Conservation (phyloP, 805 yeast species). For the Zygotorulaspora florentina region DNA sequence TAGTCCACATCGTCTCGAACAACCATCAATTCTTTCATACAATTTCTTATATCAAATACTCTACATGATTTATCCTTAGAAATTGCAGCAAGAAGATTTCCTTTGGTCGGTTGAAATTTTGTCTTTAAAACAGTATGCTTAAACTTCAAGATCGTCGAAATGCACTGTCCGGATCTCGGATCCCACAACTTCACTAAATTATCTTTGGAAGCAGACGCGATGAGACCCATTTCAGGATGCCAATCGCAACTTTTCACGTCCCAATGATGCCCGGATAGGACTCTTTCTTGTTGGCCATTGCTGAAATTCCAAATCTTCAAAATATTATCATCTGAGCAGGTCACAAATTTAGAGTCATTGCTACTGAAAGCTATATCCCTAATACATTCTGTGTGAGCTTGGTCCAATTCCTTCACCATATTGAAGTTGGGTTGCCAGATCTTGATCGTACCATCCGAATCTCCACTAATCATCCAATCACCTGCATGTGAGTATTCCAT, state of each 20-base stretch:
- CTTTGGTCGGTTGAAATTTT: constrained; percentile 71
- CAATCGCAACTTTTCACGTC: constrained; percentile 96
- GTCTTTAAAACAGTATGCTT: constrained; percentile 91
- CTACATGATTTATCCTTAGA: constrained; percentile 86
- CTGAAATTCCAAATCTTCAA: constrained; percentile 93
- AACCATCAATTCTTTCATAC: constrained; percentile 70
- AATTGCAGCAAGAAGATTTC: constrained; percentile 78
- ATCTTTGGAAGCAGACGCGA: constrained; percentile 93
- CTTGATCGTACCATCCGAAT: constrained; percentile 85
- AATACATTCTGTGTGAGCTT: constrained; percentile 58
- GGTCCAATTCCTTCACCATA: constrained; percentile 74
- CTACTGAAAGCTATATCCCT: constrained; percentile 89
- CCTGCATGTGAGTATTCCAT: constrained; percentile 81
- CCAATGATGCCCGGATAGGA: constrained; percentile 93
- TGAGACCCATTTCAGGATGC: constrained; percentile 85
- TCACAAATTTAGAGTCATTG: constrained; percentile 85
- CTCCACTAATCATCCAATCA: constrained; percentile 93
- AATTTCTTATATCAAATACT: constrained; percentile 74
- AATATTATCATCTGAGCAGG: constrained; percentile 88
- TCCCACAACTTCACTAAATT: constrained; percentile 94
- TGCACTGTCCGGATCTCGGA: constrained; percentile 72
- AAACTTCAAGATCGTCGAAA: constrained; percentile 82
- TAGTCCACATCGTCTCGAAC: constrained; percentile 82
- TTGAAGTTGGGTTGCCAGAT: constrained; percentile 98
- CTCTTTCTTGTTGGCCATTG: constrained; percentile 76